Evolutionary conservation across 1,284 basidiomycete genomes (phyloP), one percentile per base, ranked within the genome.

Genomic region (Ganoderma lingzhi): DNA sequence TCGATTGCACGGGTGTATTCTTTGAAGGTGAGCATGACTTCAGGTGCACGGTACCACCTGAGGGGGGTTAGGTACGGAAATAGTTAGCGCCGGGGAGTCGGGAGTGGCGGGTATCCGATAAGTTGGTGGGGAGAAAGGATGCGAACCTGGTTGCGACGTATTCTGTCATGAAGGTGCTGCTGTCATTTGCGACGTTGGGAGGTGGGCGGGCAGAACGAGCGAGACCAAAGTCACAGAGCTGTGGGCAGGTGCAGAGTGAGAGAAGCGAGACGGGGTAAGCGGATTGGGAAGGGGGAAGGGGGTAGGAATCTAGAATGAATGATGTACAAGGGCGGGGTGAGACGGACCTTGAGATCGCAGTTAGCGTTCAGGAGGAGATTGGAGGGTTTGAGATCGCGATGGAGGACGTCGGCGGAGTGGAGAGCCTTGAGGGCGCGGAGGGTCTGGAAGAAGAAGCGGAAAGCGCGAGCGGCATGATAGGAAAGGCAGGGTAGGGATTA

Each of bases 1-100:
- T 97, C 95, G 78, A 97, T 97, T 0, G 96, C 95, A 62, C 93
- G 91, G 1, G 94, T 96, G 79, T 97, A 97, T 82, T 96, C 92
- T 79, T 96, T 96, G 84, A 96, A 97, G 0, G 96, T 96, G 53
- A 97, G 86, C 96, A 97, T 97, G 71, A 97, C 95, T 81, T 97
- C 96, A 0, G 96, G 96, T 0, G 96, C 96, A 37, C 96, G 90
- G 78, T 97, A 97, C 96, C 96, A 97, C 79, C 96, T 91, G 71
- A n/a, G 64, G 15, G 32, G 19, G 4, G 23, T 35, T 5, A 17
- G 14, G 42, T 41, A 59, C 65, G 59, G 28, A 65, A 61, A 64
- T 59, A 65, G 60, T 70, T 64, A 62, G 64, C 62, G 70, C 53
- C 65, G 61, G 23, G 67, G 51, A 60, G 53, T 17, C 19, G 42